phyloP scores from a whole-genome alignment of 176 grass and related monocot genomes.

The Raddia guianensis region DNA sequence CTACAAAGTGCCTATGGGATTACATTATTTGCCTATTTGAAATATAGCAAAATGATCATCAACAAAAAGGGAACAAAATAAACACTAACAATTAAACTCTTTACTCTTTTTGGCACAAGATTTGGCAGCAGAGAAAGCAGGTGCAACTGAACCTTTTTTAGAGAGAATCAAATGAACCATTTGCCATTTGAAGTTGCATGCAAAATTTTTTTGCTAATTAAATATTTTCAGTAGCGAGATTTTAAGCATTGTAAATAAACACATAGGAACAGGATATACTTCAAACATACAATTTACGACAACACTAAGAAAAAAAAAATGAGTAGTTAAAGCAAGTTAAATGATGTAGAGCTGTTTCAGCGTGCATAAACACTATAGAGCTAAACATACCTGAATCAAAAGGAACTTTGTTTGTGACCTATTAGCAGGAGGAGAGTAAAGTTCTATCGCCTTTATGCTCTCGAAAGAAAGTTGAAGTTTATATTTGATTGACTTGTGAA shows the following conservation, averaged over 20 bases:
- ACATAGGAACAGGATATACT: not conserved
- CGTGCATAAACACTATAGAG: slow-evolving; percentile 11
- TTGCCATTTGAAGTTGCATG: not conserved
- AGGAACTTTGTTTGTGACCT: slow-evolving; percentile 64
- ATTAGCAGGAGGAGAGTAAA: slow-evolving; percentile 61
- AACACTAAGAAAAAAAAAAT: not conserved
- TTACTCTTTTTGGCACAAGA: not conserved
- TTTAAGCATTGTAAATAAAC: not conserved
- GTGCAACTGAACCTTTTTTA: not conserved
- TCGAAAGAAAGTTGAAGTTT: slow-evolving; percentile 90
- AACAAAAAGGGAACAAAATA: not conserved
- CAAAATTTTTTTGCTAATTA: not conserved
- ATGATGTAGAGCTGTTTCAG: not conserved
- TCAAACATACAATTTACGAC: not conserved
- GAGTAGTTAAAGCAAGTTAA: not conserved
- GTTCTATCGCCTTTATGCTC: slow-evolving; percentile 91
- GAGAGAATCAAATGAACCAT: too few relatives aligned
- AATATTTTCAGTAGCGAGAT: not conserved
- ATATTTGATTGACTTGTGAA: slow-evolving; percentile 21
- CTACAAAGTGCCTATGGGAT: not conserved
- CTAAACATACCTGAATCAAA: slow-evolving; percentile 69
- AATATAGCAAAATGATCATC: not conserved
- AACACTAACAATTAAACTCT: not conserved
- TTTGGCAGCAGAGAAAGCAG: not conserved
- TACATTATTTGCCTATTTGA: not conserved